Evolutionary conservation across 2,329 filamentous ascomycete species (phyloP).

Genomic region (Sclerotinia trifoliorum): DNA sequence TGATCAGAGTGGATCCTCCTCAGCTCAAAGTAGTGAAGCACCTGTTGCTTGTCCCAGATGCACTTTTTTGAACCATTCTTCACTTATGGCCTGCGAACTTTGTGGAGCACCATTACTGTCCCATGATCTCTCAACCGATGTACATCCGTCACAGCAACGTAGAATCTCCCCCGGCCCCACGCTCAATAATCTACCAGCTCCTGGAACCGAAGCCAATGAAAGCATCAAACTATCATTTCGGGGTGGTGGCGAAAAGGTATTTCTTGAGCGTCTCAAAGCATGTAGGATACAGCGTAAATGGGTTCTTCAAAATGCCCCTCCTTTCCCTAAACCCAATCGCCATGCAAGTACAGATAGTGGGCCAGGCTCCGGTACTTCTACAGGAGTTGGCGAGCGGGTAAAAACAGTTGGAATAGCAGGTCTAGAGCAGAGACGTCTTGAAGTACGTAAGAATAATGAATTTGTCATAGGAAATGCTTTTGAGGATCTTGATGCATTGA

Average conservation of each 20-base stretch:
- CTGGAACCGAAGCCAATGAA: slow-evolving; percentile 59
- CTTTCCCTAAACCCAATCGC: slow-evolving; percentile 65
- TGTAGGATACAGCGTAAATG: slow-evolving; percentile 92
- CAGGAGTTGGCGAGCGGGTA: slow-evolving; percentile 41
- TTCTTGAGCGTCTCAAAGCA: slow-evolving; percentile 83
- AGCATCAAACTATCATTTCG: slow-evolving; percentile 91
- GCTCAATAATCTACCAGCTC: slow-evolving; percentile 44
- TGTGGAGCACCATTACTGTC: slow-evolving; percentile 75
- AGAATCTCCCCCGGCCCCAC: slow-evolving; percentile 77
- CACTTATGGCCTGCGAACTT: slow-evolving; percentile 81
- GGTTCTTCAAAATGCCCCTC: slow-evolving; percentile 86
- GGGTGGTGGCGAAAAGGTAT: slow-evolving; percentile 82
- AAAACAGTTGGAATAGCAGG: slow-evolving; percentile 87
- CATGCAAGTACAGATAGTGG: slow-evolving; percentile 42
- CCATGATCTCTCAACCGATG: slow-evolving; percentile 45
- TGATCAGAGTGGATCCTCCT: slow-evolving; percentile 5
- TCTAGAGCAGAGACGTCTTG: slow-evolving; percentile 79
- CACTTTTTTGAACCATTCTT: slow-evolving; percentile 92
- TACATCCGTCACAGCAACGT: slow-evolving; percentile 49
- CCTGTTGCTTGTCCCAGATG: slow-evolving; percentile 76
- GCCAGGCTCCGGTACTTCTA: slow-evolving; percentile 37
- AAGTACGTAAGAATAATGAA: slow-evolving; percentile 89
- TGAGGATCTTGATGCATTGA: slow-evolving; percentile 91
- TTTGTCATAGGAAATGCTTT: slow-evolving; percentile 90
- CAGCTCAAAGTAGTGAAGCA: slow-evolving; percentile 39